Percentiles rank a stretch among this genome's conserved stretches.
phyloP scores from a whole-genome alignment of 805 yeast genomes.

The Starmerella apis region DNA sequence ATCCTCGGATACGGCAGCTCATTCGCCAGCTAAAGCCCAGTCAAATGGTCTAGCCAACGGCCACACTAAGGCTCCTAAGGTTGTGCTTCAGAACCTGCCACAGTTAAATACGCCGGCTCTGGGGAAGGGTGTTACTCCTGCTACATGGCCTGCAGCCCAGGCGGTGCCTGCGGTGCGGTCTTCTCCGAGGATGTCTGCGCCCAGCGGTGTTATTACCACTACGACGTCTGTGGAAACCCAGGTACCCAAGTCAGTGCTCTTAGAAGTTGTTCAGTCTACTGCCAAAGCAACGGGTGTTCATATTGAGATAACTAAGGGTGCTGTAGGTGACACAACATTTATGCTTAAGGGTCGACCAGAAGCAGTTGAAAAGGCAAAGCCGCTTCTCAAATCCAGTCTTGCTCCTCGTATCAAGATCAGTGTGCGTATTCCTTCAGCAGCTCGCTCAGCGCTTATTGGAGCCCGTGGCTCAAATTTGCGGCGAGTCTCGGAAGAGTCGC shows the following conservation, averaged over 20 bases:
- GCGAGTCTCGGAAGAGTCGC: constrained; percentile 6
- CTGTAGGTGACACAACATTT: constrained; percentile 18
- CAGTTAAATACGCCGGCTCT: neutral
- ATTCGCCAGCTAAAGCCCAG: neutral
- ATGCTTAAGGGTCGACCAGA: constrained; percentile 19
- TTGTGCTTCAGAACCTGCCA: neutral
- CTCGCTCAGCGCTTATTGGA: constrained; percentile 24
- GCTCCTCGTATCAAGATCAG: constrained; percentile 13
- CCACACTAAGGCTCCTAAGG: neutral
- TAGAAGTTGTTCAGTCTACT: constrained; percentile 12
- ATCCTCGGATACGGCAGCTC: neutral
- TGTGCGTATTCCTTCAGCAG: constrained; percentile 15
- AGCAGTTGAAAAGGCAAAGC: constrained; percentile 12
- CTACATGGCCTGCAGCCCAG: neutral
- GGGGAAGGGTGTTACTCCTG: neutral
- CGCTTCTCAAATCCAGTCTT: constrained; percentile 11
- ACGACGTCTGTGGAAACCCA: constrained; percentile 11
- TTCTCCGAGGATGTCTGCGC: neutral
- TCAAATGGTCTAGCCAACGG: neutral
- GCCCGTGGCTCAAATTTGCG: constrained; percentile 21
- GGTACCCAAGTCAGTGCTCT: neutral
- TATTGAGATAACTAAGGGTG: constrained; percentile 19
- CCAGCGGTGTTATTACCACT: constrained; percentile 2
- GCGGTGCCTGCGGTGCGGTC: neutral
- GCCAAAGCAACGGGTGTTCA: constrained; percentile 9